Evolutionary conservation across 2,329 filamentous ascomycete species (phyloP), one percentile per base, ranked within the genome.

Genomic region (Aspergillus sp.): DNA sequence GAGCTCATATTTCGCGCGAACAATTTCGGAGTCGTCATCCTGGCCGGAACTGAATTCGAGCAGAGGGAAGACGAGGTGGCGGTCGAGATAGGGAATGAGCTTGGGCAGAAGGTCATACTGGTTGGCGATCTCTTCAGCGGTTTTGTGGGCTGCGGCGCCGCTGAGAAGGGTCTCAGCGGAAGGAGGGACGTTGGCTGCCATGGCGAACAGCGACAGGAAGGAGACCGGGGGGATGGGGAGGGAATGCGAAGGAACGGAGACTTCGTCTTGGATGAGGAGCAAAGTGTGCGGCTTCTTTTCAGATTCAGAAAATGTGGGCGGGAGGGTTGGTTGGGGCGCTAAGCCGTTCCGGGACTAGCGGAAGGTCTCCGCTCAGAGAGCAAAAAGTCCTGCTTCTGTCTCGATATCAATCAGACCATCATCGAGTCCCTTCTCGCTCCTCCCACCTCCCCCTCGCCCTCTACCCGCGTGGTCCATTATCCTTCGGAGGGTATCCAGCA

Each of bases 61-160:
- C 64, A 99, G 86, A 66, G 95, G 95, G 80, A 96, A 99, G 73
- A 98, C 90, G 70, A 99, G 84, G 77, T 99, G 95, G 68, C 95
- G 88, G 82, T 97, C 95, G 77, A 99, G 90, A 77, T 96, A 88
- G 67, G 88, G 88, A 74, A 97, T 89, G 72, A 99, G 83, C 79
- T 93, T 92, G 70, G 91, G 90, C 69, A 97, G 85, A 64, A 98
- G 86, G 75, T 89, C 89, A 80, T 91, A 86, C 75, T 89, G 82
- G 75, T 86, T 85, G 71, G 84, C 85, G 77, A 88, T 82, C 73
- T 85, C 83, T 67, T 73, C 75, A 66, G 70, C 69, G 61, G 68
- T 69, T 59, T 70, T 75, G 55, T 75, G 80, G 66, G 68, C 78
- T 61, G 76, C 76, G 61, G 78, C 75, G 66, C 80, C 80, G 66